Conservation (phyloP, 306 rosid genomes). For the Cyclanthera cordifolia region DNA sequence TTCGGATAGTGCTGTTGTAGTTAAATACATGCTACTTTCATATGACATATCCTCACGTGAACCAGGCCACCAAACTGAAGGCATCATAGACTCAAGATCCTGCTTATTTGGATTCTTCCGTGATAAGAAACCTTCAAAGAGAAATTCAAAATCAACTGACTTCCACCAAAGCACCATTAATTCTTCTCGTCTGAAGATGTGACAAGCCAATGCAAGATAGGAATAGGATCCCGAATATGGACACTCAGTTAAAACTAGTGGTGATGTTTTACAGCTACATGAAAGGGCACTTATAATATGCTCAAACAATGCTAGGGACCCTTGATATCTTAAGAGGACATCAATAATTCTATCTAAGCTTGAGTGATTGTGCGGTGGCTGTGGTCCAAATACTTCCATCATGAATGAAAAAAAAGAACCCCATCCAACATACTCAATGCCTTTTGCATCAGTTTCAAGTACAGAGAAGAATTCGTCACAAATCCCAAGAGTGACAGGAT, state of each 20-base stretch:
- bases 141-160: conserved; percentile 67
- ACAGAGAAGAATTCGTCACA: conserved; percentile 60
- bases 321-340: conserved; percentile 50
- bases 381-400: conserved; percentile 59
- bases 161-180: conserved; percentile 97
- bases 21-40: conserved; percentile 71
- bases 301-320: conserved; percentile 61
- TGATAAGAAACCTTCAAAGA: conserved; percentile 84
- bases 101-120: conserved; percentile 75
- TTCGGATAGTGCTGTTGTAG: conserved; percentile 77
- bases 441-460: conserved; percentile 45
- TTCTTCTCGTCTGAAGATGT: conserved; percentile 60
- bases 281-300: conserved; percentile 65
- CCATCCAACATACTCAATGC: conserved; percentile 60
- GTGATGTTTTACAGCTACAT: conserved; percentile 52
- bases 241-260: conserved; percentile 52
- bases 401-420: conserved; percentile 74
- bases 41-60: conserved; percentile 63
- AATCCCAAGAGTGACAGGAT: conserved; percentile 59
- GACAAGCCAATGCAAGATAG: conserved; percentile 75
- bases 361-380: conserved; percentile 66
- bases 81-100: conserved; percentile 86
- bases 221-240: conserved; percentile 89
- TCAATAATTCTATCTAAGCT: conserved; percentile 74
- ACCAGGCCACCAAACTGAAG: conserved; percentile 97